A percentile compares a stretch with the other conserved stretches of the same genome.
These are phyloP conservation scores for Beauveria sp. DNA, from an alignment of 2,329 filamentous ascomycete species.

Conservation along the genomic window DNA sequence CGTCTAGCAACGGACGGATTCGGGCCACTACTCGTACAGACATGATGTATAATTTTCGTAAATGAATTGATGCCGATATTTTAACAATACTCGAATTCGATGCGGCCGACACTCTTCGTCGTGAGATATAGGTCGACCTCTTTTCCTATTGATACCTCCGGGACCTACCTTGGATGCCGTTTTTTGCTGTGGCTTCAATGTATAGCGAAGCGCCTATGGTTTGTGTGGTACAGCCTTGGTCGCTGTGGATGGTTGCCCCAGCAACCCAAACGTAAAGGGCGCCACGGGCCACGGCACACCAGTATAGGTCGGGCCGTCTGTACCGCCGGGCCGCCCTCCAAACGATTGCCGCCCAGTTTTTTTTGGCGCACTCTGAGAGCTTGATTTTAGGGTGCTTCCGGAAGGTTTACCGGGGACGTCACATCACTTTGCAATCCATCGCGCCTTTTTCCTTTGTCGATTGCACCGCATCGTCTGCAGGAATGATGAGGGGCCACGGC, in stretches of 20 bases:
- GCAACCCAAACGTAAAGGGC: constrained; percentile 4
- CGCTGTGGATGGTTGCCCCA: not conserved
- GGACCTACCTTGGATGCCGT: constrained; percentile 9
- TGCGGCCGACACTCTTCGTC: not conserved
- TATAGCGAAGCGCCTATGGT: not conserved
- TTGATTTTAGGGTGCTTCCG: constrained; percentile 5
- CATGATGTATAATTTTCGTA: constrained; percentile 30
- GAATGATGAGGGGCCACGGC: constrained; percentile 33
- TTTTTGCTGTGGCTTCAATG: constrained; percentile 9
- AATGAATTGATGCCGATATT: constrained; percentile 12
- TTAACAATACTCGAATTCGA: not conserved
- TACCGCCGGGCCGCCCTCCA: constrained; percentile 4
- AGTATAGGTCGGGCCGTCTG: constrained; percentile 1
- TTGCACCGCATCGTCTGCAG: constrained; percentile 4
- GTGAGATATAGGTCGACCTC: not conserved
- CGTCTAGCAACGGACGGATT: constrained; percentile 78
- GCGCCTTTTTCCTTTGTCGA: not conserved
- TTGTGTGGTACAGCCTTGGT: not conserved
- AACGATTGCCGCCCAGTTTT: not conserved
- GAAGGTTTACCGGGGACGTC: constrained; percentile 6
- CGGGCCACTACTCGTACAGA: constrained; percentile 81
- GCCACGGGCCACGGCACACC: not conserved
- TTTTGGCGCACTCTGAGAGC: not conserved
- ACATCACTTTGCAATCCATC: not conserved
- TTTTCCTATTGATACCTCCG: not conserved